These are phyloP conservation scores for Penicillium cinerascens DNA, from an alignment of 495 filamentous ascomycete species.

Conservation along the genomic window DNA sequence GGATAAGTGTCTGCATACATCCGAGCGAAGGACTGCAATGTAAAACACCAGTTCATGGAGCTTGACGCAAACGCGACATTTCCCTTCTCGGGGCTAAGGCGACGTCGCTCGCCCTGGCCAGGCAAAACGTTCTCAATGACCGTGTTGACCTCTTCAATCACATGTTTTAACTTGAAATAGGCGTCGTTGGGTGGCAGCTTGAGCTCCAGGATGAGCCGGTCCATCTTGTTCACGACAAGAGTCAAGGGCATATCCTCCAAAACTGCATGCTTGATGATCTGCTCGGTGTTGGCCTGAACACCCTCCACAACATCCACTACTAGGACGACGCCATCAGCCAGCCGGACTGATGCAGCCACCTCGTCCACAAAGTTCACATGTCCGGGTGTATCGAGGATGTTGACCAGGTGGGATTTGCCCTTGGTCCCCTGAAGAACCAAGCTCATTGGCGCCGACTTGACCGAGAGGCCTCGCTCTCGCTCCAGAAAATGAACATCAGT, in stretches of 20 bases:
- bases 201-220: slow-evolving; percentile 88
- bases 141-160: slow-evolving; percentile 96
- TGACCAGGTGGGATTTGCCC: slow-evolving; percentile 94
- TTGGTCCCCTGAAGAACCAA: slow-evolving; percentile 81
- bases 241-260: slow-evolving; percentile 86
- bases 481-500: slow-evolving; percentile 90
- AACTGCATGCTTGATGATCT: slow-evolving; percentile 93
- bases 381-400: slow-evolving; percentile 92
- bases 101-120: slow-evolving; percentile 71
- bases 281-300: slow-evolving; percentile 92
- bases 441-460: slow-evolving; percentile 94
- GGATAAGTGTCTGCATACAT: slow-evolving; percentile 93
- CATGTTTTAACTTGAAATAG: slow-evolving; percentile 98
- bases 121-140: slow-evolving; percentile 85
- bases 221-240: slow-evolving; percentile 94
- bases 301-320: slow-evolving; percentile 98
- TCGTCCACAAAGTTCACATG: slow-evolving; percentile 99
- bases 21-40: slow-evolving; percentile 84
- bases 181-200: slow-evolving; percentile 93
- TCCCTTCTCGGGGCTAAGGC: slow-evolving; percentile 92
- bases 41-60: slow-evolving; percentile 95
- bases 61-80: slow-evolving; percentile 95
- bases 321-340: slow-evolving; percentile 88
- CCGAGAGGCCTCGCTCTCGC: slow-evolving; percentile 84
- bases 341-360: slow-evolving; percentile 78